Percentiles rank a stretch among this genome's conserved stretches.
Evolutionary conservation across 345 rosid species (phyloP).

Genomic region (Conringia planisiliqua): DNA sequence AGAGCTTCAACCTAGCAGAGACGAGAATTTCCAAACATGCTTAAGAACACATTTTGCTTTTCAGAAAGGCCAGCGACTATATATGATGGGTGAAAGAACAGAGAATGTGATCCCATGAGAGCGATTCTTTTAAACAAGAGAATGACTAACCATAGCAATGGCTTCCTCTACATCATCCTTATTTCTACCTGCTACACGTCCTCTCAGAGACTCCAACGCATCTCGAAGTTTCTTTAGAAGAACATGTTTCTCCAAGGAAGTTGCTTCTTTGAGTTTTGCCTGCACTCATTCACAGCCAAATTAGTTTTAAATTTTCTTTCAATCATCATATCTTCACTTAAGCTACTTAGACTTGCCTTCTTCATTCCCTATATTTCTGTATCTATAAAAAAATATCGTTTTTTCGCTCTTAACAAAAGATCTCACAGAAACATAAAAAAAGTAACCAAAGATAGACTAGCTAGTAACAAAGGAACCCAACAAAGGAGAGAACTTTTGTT

Average conservation of each 20-base stretch:
- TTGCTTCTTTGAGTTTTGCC: conserved; percentile 91
- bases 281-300: conserved; percentile 38
- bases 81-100: neutral
- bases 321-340: neutral
- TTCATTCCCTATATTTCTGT: neutral
- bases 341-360: neutral
- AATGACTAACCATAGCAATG: conserved; percentile 72
- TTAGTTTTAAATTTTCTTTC: neutral
- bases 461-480: neutral
- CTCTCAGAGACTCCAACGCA: conserved; percentile 82
- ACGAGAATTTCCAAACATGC: conserved; percentile 16
- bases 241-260: conserved; percentile 94
- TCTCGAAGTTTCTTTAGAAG: conserved; percentile 96
- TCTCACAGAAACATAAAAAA: neutral
- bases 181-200: conserved; percentile 88
- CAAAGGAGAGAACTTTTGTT: neutral
- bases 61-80: no score
- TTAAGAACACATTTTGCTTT: neutral
- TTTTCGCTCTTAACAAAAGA: neutral
- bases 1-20: conserved; percentile 86
- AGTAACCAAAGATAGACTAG: neutral
- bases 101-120: neutral
- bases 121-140: neutral
- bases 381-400: neutral
- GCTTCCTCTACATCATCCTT: conserved; percentile 97